These are phyloP conservation scores for Coemansia sp. DNA, from an alignment of 192 early-diverging fungal species.

Conservation along the genomic window DNA sequence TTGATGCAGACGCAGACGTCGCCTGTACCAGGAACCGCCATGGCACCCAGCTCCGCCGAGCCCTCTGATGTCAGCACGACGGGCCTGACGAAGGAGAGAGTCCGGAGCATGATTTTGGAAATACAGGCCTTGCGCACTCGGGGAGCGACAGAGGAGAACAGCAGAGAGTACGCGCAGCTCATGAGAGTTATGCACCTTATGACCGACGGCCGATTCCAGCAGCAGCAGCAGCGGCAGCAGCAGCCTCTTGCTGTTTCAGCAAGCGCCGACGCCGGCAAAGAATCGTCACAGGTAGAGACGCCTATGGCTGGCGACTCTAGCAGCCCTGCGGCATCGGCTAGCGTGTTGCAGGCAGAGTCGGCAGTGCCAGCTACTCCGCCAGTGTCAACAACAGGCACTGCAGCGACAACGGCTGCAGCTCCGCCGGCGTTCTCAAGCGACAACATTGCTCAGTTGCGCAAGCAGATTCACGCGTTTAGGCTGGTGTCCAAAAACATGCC, in stretches of 20 bases:
- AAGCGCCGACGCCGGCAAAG: not conserved
- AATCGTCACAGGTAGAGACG: slow-evolving; percentile 11
- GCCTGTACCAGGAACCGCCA: not conserved
- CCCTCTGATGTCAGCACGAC: not conserved
- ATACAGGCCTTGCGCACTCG: slow-evolving; percentile 56
- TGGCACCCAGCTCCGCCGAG: not conserved
- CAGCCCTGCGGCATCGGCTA: slow-evolving; percentile 8
- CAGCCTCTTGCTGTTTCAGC: not conserved
- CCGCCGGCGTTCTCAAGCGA: slow-evolving; percentile 50
- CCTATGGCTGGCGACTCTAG: slow-evolving; percentile 21
- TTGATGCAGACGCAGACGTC: slow-evolving; percentile 19
- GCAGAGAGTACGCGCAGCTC: slow-evolving; percentile 69
- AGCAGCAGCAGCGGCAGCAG: slow-evolving; percentile 47
- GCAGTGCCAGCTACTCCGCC: slow-evolving; percentile 2
- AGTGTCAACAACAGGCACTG: not conserved
- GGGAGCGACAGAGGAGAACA: slow-evolving; percentile 76
- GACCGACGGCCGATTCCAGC: slow-evolving; percentile 43
- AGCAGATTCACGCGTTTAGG: slow-evolving; percentile 85
- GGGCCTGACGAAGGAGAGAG: slow-evolving; percentile 28
- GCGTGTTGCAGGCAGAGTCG: slow-evolving; percentile 3
- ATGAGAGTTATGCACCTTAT: slow-evolving; percentile 53
- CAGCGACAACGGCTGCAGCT: not conserved
- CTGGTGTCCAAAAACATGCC: slow-evolving; percentile 75
- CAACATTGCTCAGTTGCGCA: slow-evolving; percentile 68
- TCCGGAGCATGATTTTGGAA: slow-evolving; percentile 27